Evolutionary conservation across 2,329 filamentous ascomycete genomes (phyloP), one percentile per base, ranked within the genome.

Genomic region (Trichoderma koningii): DNA sequence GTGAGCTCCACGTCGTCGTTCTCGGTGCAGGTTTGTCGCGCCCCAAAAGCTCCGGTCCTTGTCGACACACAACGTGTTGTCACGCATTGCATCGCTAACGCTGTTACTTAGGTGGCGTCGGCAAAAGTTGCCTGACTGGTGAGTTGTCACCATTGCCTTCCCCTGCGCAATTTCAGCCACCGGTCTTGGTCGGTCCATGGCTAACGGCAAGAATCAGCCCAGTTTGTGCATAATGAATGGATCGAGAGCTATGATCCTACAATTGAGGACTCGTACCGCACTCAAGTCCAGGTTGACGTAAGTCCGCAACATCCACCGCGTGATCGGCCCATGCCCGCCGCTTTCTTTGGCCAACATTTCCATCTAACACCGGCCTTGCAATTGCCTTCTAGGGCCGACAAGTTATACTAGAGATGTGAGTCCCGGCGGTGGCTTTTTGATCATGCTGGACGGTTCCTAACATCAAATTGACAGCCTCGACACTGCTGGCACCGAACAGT

Each of bases 151-250:
- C 19, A n/a, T 44, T 14, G 3, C 28, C 30, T 38, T 14, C 2
- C 28, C 3, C 17, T 65, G 14, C 41, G 50, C 45, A n/a, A n/a
- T 50, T 34, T 12, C 26, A 42, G 15, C 28, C n/a, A 19, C 34
- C 15, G 48, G 47, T 42, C 51, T 23, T 12, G 47, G 66, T 45
- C 66, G 60, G n/a, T 34, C 9, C 52, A 66, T 64, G 61, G 59
- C 70, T 71, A 19, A 72, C 70, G 57, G 52, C 66, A 59, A 60
- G 63, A 68, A 68, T 23, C 68, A 92, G 92, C 93, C 73, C 92
- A 96, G 82, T 96, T 96, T 73, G 92, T 96, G 60, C 92, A 95
- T 77, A 93, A 95, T 79, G 90, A 96, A 72, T 96, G 92, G 91
- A 94, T 96, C 75, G 92, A 96, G 77, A 91, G 87, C 76, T 92